Base-by-base conservation (phyloP, 352 stramenopile genomes). In the Pythium dissimile region DNA sequence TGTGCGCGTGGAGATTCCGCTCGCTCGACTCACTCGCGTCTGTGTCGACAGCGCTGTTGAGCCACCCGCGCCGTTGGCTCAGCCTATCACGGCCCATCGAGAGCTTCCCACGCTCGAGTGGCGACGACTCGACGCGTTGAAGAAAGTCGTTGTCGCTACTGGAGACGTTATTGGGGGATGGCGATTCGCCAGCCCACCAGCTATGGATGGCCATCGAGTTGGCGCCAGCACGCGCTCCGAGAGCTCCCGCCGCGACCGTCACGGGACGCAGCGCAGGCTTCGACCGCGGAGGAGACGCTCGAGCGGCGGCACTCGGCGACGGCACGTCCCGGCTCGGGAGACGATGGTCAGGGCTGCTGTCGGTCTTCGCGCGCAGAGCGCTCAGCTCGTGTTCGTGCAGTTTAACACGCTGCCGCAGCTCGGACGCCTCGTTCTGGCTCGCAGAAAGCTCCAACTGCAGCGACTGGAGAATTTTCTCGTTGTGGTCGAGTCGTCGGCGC, bases 121-220 rank as follows among this genome's bases (percentile, higher is more conserved):
- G n/a, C n/a, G n/a, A n/a, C n/a, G n/a, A n/a, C n/a, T n/a, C n/a
- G n/a, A n/a, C n/a, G n/a, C n/a, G n/a, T n/a, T n/a, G n/a, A n/a
- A n/a, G n/a, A n/a, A n/a, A n/a, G n/a, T n/a, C n/a, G n/a, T n/a
- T n/a, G n/a, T n/a, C n/a, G n/a, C n/a, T n/a, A n/a, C n/a, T n/a
- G n/a, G n/a, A n/a, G n/a, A n/a, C n/a, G 20, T 58, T 51, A n/a
- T 51, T 47, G 20, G 46, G 30, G 15, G 26, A 38, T 10, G 7
- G 15, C 21, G 38, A 9, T 2, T 42, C 51, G 6, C 78, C 79
- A 1, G 74, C 59, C 79, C 79, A 89, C 75, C 79, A 89, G 48
- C 52, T 81, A 10, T 84, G 73, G 32, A 89, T 87, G 30, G 68
- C 73, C 46, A 47, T 50, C 39, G 60, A 13, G 55, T 24, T 49